phyloP scores from a whole-genome alignment of 352 stramenopile species.

The Globisporangium cederbergense region DNA sequence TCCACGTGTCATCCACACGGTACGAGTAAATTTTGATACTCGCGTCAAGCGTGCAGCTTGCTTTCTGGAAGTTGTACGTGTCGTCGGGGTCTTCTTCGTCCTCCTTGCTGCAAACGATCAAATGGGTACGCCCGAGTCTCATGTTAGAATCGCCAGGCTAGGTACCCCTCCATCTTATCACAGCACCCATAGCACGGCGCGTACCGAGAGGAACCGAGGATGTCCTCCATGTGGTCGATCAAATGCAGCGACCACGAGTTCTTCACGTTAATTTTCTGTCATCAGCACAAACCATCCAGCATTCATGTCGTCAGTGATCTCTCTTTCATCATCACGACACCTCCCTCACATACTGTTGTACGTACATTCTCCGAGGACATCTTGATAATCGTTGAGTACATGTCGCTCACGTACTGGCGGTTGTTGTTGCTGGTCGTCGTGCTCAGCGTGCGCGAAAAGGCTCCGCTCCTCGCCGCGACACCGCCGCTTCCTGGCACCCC shows the following conservation, averaged over 20 bases:
- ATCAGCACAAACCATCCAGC: neutral
- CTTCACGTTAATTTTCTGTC: slow-evolving; percentile 96
- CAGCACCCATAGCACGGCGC: slow-evolving; percentile 1
- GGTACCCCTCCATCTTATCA: neutral
- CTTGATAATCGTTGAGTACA: slow-evolving; percentile 92
- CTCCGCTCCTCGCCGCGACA: neutral
- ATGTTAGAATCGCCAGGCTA: neutral
- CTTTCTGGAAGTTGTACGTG: slow-evolving; percentile 97
- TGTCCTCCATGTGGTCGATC: slow-evolving; percentile 98
- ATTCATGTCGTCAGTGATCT: neutral
- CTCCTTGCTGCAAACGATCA: slow-evolving; percentile 10
- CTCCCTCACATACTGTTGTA: neutral
- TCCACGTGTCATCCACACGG: slow-evolving; percentile 97
- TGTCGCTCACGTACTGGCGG: slow-evolving; percentile 86
- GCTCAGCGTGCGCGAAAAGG: slow-evolving; percentile 13
- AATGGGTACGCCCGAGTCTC: neutral
- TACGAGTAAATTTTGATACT: slow-evolving; percentile 99
- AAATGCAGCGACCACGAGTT: slow-evolving; percentile 96
- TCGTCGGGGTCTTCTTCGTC: slow-evolving; percentile 40
- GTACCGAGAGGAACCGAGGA: slow-evolving; percentile 74
- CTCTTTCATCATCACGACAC: neutral
- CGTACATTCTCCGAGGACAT: slow-evolving; percentile 89
- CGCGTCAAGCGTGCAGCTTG: slow-evolving; percentile 97
- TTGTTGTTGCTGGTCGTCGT: slow-evolving; percentile 21
- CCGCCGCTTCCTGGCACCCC: slow-evolving; percentile 1